Percentiles rank a stretch among this genome's conserved stretches.
These are phyloP conservation scores for Grifola frondosa DNA, from an alignment of 1,284 basidiomycete species.

Conservation along the genomic window DNA sequence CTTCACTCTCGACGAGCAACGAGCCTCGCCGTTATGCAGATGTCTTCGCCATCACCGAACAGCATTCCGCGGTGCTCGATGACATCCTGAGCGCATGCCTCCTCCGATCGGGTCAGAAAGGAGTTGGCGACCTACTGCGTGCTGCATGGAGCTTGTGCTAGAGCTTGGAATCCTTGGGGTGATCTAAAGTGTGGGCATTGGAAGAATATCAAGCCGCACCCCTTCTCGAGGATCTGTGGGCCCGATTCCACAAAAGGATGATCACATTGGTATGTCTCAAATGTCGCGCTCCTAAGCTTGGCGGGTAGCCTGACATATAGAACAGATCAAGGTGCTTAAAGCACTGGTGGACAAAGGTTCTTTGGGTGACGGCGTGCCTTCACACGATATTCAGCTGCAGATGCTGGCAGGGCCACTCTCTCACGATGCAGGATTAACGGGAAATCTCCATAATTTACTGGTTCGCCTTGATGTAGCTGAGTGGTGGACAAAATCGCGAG, in stretches of 20 bases:
- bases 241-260: slow-evolving; percentile 52
- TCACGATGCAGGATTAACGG: slow-evolving; percentile 28
- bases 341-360: slow-evolving; percentile 33
- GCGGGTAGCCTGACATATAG: neutral
- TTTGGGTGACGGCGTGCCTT: slow-evolving; percentile 24
- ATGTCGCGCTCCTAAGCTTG: neutral
- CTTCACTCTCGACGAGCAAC: slow-evolving; percentile 3
- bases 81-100: slow-evolving; percentile 77
- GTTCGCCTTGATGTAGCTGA: slow-evolving; percentile 26
- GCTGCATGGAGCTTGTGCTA: slow-evolving; percentile 65
- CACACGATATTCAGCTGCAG: slow-evolving; percentile 28
- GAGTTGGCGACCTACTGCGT: slow-evolving; percentile 67
- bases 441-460: slow-evolving; percentile 30
- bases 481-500: slow-evolving; percentile 24
- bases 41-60: slow-evolving; percentile 70
- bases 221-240: slow-evolving; percentile 52
- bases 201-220: slow-evolving; percentile 62
- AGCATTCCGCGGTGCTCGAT: slow-evolving; percentile 73
- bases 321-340: slow-evolving; percentile 33
- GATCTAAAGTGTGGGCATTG: slow-evolving; percentile 54
- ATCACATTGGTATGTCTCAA: slow-evolving; percentile 23
- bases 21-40: slow-evolving; percentile 51
- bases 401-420: slow-evolving; percentile 18
- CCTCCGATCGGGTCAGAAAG: slow-evolving; percentile 69
- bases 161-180: slow-evolving; percentile 67